Conservation (phyloP, 306 rosid species). For the Glycyrrhiza uralensis region DNA sequence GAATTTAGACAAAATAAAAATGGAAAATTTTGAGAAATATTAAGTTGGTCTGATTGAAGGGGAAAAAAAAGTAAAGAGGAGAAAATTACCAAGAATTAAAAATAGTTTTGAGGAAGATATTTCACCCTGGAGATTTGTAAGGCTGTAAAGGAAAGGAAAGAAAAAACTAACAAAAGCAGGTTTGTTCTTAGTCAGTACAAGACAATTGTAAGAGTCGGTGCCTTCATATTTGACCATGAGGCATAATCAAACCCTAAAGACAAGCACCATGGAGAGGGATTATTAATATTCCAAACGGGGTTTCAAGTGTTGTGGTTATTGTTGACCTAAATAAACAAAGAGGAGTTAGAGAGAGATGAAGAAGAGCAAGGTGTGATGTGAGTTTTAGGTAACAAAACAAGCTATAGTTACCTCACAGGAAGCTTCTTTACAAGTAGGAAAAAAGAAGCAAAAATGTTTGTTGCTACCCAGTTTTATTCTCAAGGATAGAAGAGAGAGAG, state of each 20-base stretch:
- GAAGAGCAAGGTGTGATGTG: conserved; percentile 26
- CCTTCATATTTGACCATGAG: conserved; percentile 58
- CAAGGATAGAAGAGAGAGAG: conserved; percentile 16
- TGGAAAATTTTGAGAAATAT: not conserved
- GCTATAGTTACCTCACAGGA: conserved; percentile 39
- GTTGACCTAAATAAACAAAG: conserved; percentile 42
- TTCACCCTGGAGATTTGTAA: conserved; percentile 29
- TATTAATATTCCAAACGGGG: conserved; percentile 1
- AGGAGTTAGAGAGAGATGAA: not conserved
- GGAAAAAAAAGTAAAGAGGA: not conserved
- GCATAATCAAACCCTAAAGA: conserved; percentile 55
- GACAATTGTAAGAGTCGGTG: conserved; percentile 45
- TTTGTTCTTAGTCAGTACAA: conserved; percentile 18
- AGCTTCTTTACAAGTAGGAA: conserved; percentile 37
- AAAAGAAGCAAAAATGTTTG: conserved; percentile 26
- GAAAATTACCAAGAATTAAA: conserved; percentile 18
- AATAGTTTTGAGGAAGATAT: conserved; percentile 20
- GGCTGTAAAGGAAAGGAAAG: conserved; percentile 31
- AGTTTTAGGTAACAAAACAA: conserved; percentile 30
- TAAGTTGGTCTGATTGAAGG: no score
- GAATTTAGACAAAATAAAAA: not conserved
- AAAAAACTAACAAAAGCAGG: conserved; percentile 19
- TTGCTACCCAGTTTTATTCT: conserved; percentile 40
- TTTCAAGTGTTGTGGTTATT: conserved; percentile 31
- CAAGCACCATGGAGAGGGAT: conserved; percentile 20